Evolutionary conservation across 2,329 filamentous ascomycete genomes (phyloP).

Genomic region (Fusarium nanum): DNA sequence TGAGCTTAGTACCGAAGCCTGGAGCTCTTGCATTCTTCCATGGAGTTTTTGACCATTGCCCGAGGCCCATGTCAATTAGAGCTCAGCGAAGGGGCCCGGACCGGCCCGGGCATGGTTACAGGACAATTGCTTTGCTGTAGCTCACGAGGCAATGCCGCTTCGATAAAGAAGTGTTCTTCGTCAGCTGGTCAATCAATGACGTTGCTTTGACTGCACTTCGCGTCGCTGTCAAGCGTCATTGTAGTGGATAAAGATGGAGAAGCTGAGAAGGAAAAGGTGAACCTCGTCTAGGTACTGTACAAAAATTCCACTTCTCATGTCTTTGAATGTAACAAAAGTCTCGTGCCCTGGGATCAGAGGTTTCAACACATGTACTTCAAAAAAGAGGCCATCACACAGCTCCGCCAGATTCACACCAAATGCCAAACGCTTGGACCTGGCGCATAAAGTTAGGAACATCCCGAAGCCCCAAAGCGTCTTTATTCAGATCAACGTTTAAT

Average conservation of each 20-base stretch:
- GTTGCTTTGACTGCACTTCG: too few relatives aligned
- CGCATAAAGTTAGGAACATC: background rate
- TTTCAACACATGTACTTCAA: background rate
- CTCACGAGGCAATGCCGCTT: background rate
- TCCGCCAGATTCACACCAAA: background rate
- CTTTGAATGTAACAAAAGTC: too few relatives aligned
- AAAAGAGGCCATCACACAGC: background rate
- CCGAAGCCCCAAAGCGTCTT: background rate
- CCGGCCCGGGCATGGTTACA: background rate
- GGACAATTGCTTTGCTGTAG: background rate
- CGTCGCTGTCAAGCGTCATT: too few relatives aligned
- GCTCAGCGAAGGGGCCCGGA: background rate
- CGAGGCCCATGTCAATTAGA: background rate
- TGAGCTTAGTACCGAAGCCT: background rate
- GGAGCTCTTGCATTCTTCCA: background rate
- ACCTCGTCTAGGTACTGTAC: background rate
- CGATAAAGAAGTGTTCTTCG: background rate
- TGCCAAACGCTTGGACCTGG: background rate
- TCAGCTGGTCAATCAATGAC: background rate
- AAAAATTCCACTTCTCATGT: too few relatives aligned
- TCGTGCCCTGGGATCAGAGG: too few relatives aligned
- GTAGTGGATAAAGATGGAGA: background rate
- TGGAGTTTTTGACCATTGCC: background rate
- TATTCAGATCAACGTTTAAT: background rate
- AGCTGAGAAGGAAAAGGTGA: background rate